Evolutionary conservation across 805 yeast species (phyloP).

Genomic region (Suhomyces xylopsoci): DNA sequence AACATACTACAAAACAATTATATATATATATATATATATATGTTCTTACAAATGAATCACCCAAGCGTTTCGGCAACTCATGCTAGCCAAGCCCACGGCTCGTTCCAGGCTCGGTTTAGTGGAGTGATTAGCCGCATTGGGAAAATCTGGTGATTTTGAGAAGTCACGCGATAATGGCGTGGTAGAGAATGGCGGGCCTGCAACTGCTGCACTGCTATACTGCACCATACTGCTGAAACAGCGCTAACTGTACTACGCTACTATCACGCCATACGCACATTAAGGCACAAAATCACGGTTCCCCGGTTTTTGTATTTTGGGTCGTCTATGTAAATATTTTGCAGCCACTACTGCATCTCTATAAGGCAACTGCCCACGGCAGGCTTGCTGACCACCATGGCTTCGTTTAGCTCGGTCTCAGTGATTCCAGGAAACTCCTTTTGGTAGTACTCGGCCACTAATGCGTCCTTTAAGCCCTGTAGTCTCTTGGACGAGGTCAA

Average conservation of each 20-base stretch:
- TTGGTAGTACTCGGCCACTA: conserved; percentile 50
- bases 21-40: too few relatives aligned
- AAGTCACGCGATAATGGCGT: background rate
- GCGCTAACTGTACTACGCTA: background rate
- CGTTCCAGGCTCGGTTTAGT: background rate
- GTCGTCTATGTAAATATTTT: background rate
- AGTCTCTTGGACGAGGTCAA: conserved; percentile 47
- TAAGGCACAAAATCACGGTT: background rate
- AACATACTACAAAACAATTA: too few relatives aligned
- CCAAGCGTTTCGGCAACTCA: background rate
- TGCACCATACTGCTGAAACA: background rate
- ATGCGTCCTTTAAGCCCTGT: conserved; percentile 36
- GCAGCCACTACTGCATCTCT: conserved; percentile 1
- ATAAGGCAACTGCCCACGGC: conserved; percentile 48
- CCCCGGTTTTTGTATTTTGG: background rate
- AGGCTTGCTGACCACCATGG: conserved; percentile 54
- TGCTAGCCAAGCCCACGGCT: background rate
- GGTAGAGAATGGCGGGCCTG: background rate
- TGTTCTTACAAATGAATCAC: background rate
- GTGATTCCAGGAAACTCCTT: conserved; percentile 48
- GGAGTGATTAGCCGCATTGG: background rate
- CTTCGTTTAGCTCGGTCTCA: conserved; percentile 43
- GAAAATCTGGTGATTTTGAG: background rate
- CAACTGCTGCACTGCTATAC: background rate
- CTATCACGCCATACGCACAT: background rate